Evolutionary conservation across 2,329 filamentous ascomycete genomes (phyloP), one percentile per base, ranked within the genome.

Genomic region (Sporothrix globosa): DNA sequence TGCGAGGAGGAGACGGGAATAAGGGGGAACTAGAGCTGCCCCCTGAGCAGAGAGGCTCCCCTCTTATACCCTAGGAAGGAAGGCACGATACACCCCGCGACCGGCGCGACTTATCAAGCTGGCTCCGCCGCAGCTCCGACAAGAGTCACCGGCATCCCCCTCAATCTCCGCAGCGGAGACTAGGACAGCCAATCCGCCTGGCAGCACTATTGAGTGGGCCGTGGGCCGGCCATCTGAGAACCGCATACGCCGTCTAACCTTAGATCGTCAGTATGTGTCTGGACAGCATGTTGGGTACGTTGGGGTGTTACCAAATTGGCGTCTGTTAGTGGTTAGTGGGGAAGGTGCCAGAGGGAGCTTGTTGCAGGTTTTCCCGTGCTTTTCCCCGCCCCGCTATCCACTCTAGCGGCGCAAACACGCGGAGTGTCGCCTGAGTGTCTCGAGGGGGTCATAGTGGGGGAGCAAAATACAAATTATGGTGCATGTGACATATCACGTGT

Each of bases 131-230:
- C 58, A 19, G 7, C 61, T 17, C 61, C 61, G 61, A 50, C 24
- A 65, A 65, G 61, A 65, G 61, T 65, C 61, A 65, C 61, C 61
- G 60, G 60, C 60, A 65, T 34, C 44, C 39, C 13, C 27, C 7
- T 41, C 56, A 21, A 41, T 65, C 13, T 50, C 6, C n/a, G 60
- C 27, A 30, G 44, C 44, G 61, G 46, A 48, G 9, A n/a, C 61
- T 65, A 65, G 61, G 61, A 39, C 41, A 4, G 9, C 7, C n/a
- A 44, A 44, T 61, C 56, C 56, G 34, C 4, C 30, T 17, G n/a
- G 3, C 19, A 34, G 56, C 11, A 10, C 3, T n/a, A n/a, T 63
- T 14, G 39, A 27, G 58, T 63, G 58, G 58, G 58, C 58, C 39
- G 30, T 4, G 13, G 11, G 27, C 58, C 39, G 39, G 39, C n/a